These are phyloP conservation scores for Capronia epimyces DNA, from an alignment of 2,329 filamentous ascomycete genomes.

Conservation along the genomic window DNA sequence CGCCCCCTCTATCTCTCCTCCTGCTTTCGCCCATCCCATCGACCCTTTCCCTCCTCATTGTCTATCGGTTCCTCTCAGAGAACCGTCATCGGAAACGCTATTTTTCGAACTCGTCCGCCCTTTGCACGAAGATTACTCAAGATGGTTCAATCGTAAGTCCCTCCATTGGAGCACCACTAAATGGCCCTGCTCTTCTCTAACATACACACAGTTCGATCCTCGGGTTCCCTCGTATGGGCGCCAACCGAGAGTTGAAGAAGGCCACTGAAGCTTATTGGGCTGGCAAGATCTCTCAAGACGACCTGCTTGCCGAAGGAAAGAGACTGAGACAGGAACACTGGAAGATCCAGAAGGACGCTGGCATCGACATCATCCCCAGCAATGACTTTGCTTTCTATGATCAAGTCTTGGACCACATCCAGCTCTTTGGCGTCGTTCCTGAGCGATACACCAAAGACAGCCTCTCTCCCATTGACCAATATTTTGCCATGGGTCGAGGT, in stretches of 20 bases:
- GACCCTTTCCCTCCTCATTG: slow-evolving; percentile 17
- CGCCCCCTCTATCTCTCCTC: slow-evolving; percentile 28
- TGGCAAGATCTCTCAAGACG: slow-evolving; percentile 86
- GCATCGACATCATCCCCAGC: slow-evolving; percentile 95
- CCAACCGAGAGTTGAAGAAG: slow-evolving; percentile 99
- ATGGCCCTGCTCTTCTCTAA: slow-evolving; percentile 15
- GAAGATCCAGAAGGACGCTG: slow-evolving; percentile 99
- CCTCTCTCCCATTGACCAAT: slow-evolving; percentile 85
- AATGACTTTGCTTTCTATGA: slow-evolving; percentile 99
- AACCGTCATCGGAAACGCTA: slow-evolving; percentile 14
- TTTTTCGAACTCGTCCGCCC: slow-evolving; percentile 5
- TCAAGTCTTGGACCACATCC: slow-evolving; percentile 95
- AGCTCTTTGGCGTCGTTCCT: slow-evolving; percentile 89
- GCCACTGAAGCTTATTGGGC: slow-evolving; percentile 97
- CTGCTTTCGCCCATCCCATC: slow-evolving; percentile 22
- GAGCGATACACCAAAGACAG: slow-evolving; percentile 89
- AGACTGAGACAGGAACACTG: slow-evolving; percentile 93
- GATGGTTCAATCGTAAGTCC: slow-evolving; percentile 57
- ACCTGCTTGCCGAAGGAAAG: slow-evolving; percentile 93
- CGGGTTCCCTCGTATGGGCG: slow-evolving; percentile 98
- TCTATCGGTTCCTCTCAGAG: slow-evolving; percentile 20
- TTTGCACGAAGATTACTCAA: slow-evolving; percentile 33
- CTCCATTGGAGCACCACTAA: background rate
- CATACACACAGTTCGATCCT: slow-evolving; percentile 61
- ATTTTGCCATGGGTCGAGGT: slow-evolving; percentile 99